Evolutionary conservation across 2,329 filamentous ascomycete species (phyloP).

Genomic region (Exutisphaerella laricina): DNA sequence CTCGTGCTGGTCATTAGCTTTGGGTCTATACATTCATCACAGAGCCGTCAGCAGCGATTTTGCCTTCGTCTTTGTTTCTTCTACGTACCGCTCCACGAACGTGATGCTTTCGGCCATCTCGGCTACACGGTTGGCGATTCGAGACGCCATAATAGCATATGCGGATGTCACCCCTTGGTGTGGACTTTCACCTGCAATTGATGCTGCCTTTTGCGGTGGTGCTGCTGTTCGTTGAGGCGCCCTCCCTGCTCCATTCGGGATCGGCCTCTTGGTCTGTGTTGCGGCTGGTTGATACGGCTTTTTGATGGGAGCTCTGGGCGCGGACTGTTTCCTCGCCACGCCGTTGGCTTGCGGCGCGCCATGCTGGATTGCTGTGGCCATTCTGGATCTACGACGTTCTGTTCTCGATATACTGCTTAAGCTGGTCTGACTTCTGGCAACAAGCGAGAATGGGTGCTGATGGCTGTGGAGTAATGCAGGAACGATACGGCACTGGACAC

Average conservation of each 20-base stretch:
- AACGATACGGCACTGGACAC: not conserved
- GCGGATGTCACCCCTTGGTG: slow-evolving; percentile 36
- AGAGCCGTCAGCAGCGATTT: no score
- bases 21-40: slow-evolving; percentile 9
- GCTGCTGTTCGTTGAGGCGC: slow-evolving; percentile 21
- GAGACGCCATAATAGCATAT: slow-evolving; percentile 47
- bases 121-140: slow-evolving; percentile 47
- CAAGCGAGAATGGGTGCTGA: not conserved
- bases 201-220: slow-evolving; percentile 33
- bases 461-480: slow-evolving; percentile 4
- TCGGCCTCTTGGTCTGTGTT: slow-evolving; percentile 17
- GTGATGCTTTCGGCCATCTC: slow-evolving; percentile 51
- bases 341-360: slow-evolving; percentile 23
- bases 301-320: slow-evolving; percentile 20
- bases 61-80: not conserved
- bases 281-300: slow-evolving; percentile 16
- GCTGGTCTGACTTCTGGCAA: not conserved
- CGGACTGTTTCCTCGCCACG: slow-evolving; percentile 22
- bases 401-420: not conserved
- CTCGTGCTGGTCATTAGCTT: slow-evolving; percentile 20
- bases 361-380: slow-evolving; percentile 21
- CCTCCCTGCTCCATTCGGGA: slow-evolving; percentile 18
- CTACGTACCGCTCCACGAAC: slow-evolving; percentile 42
- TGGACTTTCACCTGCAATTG: slow-evolving; percentile 29
- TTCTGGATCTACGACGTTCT: slow-evolving; percentile 5